Base-by-base conservation (phyloP, 345 rosid species). In the Salix brachista region DNA sequence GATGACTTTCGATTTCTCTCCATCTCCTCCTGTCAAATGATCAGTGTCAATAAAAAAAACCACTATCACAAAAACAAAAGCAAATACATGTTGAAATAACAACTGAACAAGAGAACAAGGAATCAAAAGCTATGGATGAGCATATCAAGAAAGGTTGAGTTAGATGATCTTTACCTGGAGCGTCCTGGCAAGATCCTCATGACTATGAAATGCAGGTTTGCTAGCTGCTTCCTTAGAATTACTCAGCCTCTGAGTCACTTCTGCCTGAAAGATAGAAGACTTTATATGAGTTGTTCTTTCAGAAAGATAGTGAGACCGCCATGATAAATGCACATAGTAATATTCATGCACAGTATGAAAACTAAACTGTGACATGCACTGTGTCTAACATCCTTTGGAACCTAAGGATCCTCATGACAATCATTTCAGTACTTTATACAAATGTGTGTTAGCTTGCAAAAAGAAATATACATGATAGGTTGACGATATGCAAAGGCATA, bases 101-200 rank as follows among this genome's bases (percentile, higher is more conserved):
- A 5, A 9, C 11, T 17, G 23, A 71, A 71, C 44, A 13, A 66
- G n/a, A 8, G 46, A 1, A 17, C 23, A 18, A 58, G 36, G 13
- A 36, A 54, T 36, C 37, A 56, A 32, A n/a, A 18, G n/a, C 44
- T 66, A 36, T 34, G 23, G 46, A 30, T 16, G 44, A 37, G 12
- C 12, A n/a, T 56, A 58, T n/a, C 28, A 58, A 34, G 70, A 16
- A 52, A 9, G 19, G 17, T 21, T 17, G 23, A 28, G 50, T 10
- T 30, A 34, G 71, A 32, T 26, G 37, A 6, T 60, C 50, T 46
- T 78, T 78, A 92, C 99, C 90, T 96, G 94, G 86, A 96, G 92
- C 88, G 94, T 96, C 90, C 78, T 92, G 65, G 98, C 99, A 60
- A 96, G 95, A 84, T 94, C 97, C 87, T 91, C 97, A 71, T 96